Evolutionary conservation across 345 rosid genomes (phyloP), one percentile per base, ranked within the genome.

Genomic region (Citrus medica): DNA sequence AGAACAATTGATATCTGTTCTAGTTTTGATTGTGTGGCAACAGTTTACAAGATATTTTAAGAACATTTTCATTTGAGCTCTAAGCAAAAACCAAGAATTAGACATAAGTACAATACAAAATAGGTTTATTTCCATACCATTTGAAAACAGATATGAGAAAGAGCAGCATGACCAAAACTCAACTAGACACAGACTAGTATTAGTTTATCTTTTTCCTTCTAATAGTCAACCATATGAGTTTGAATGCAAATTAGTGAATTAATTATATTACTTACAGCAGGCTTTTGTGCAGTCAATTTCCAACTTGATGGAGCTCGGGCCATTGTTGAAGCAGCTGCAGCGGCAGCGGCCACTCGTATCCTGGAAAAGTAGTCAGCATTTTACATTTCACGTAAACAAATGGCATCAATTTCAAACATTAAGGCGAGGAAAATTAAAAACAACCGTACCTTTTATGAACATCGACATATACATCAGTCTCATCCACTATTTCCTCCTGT

Each of bases 401-500:
- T 51, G 13, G 46, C 14, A 27, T 14, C 40, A 65, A 59, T 32
- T 25, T 28, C 25, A 40, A 58, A 33, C 28, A 64, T 28, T n/a
- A 64, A 48, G 0, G 67, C 4, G 33, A 6, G 22, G 55, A 67
- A 37, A 64, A 58, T 35, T 56, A 6, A 59, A 77, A 40, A n/a
- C 22, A 35, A 33, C 35, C 3, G 25, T 89, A 92, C 97, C 93
- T 89, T 85, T 86, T 92, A 81, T 92, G 97, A 72, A 92, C 97
- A 81, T 92, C 97, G 28, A 90, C 55, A 74, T 89, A 92, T 7
- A 87, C 93, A 76, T 92, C 92, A 10, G 97, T 92, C 86, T 90
- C 97, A 65, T 92, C 97, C 46, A 92, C 94, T 56, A 92, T 92
- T 75, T 92, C 97, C 81, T 90, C 86, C 97, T 92, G 90, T 83